A percentile compares a stretch with the other conserved stretches of the same genome.
These are phyloP conservation scores for Blastobotrys petasosporus DNA, from an alignment of 1,139 yeast genomes.

Conservation along the genomic window DNA sequence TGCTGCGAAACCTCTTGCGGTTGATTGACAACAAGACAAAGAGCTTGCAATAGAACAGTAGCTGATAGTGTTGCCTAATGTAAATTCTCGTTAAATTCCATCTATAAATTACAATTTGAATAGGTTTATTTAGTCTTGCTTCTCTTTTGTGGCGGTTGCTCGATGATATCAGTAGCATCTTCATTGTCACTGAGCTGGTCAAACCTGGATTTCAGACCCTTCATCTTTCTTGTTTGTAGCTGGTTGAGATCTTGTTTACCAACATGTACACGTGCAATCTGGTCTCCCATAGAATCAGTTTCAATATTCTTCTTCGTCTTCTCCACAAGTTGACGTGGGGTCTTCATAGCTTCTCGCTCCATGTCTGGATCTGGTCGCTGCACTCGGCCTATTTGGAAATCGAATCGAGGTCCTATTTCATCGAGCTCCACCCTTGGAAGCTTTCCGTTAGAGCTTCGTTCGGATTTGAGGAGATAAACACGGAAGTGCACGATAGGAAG, in stretches of 20 bases:
- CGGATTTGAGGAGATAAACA: conserved; percentile 80
- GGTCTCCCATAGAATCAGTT: conserved; percentile 88
- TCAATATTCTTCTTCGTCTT: conserved; percentile 85
- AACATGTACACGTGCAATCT: conserved; percentile 92
- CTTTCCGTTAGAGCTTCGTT: conserved; percentile 58
- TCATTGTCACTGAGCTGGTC: conserved; percentile 61
- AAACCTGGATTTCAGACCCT: conserved; percentile 83
- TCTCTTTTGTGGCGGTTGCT: conserved; percentile 13
- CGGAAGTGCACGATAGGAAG: conserved; percentile 83
- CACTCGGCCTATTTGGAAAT: conserved; percentile 85
- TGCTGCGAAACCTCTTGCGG: conserved; percentile 78
- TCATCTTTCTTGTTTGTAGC: conserved; percentile 96
- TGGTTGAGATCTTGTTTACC: conserved; percentile 90
- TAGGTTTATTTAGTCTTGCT: conserved; percentile 16
- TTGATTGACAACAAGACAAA: conserved; percentile 56
- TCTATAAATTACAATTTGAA: background rate
- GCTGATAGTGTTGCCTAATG: background rate
- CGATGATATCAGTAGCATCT: conserved; percentile 32
- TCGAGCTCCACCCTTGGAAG: conserved; percentile 90
- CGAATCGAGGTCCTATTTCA: conserved; percentile 94
- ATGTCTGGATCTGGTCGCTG: conserved; percentile 80
- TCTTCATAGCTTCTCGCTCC: conserved; percentile 81
- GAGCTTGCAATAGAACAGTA: background rate
- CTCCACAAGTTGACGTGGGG: conserved; percentile 76
- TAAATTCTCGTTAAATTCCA: background rate